phyloP scores from a whole-genome alignment of 257 asterid genomes.

The Penstemon newberryi region DNA sequence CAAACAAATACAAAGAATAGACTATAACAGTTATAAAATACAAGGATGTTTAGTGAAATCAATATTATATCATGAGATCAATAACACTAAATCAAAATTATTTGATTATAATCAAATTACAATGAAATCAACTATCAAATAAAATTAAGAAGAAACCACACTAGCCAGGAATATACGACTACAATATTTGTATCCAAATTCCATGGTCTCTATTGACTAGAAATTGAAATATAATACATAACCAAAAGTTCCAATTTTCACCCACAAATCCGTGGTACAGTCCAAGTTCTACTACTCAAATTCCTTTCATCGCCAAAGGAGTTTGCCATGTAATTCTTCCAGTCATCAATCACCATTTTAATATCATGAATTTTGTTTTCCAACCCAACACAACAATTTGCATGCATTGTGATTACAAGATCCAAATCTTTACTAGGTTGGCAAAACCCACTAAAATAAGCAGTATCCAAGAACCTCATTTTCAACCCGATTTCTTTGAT shows the following conservation, averaged over 20 bases:
- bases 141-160: no score
- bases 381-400: conserved; percentile 65
- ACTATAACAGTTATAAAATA: no score
- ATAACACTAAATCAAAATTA: no score
- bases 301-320: conserved; percentile 10
- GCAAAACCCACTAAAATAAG: conserved; percentile 63
- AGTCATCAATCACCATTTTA: conserved; percentile 45
- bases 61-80: no score
- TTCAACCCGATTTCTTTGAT: conserved; percentile 39
- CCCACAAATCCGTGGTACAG: conserved; percentile 48
- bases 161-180: no score
- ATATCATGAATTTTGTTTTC: conserved; percentile 58
- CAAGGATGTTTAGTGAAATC: no score
- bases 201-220: no score
- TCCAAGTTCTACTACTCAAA: conserved; percentile 42
- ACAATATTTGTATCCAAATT: no score
- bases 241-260: neutral
- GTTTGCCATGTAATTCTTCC: conserved; percentile 44
- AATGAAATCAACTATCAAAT: no score
- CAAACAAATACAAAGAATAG: no score
- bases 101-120: no score
- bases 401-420: conserved; percentile 60
- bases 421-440: conserved; percentile 52
- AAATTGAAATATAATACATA: no score
- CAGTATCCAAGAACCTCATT: conserved; percentile 52